Percentiles rank a stretch among this genome's conserved stretches.
Evolutionary conservation across 345 rosid species (phyloP).

Genomic region (Gossypium sturtianum): DNA sequence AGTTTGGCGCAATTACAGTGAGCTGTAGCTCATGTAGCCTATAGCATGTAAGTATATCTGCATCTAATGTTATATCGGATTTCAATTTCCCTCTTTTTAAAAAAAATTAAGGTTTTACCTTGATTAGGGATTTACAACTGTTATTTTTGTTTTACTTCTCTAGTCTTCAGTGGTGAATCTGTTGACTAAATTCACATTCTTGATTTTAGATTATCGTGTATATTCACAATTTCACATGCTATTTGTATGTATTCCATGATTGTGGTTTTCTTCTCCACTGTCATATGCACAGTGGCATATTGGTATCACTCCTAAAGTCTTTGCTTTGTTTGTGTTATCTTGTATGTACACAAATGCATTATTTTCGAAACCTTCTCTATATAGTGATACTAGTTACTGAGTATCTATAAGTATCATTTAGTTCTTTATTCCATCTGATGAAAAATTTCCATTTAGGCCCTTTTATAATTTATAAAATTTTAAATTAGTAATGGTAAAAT

Average conservation of each 20-base stretch:
- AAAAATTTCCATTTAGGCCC: too few species aligned
- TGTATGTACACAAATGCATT: background rate
- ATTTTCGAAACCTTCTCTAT: background rate
- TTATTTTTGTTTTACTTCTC: background rate
- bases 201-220: background rate
- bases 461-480: background rate
- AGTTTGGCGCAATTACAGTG: slow-evolving; percentile 98
- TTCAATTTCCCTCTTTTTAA: background rate
- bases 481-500: background rate
- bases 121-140: background rate
- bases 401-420: background rate
- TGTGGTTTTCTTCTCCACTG: background rate
- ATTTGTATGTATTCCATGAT: background rate
- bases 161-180: background rate
- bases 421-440: background rate
- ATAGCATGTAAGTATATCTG: slow-evolving; percentile 22
- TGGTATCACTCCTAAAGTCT: background rate
- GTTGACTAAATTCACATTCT: background rate
- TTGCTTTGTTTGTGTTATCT: background rate
- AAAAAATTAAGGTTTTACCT: background rate
- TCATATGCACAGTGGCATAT: background rate
- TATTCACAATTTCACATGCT: background rate
- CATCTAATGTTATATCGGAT: background rate
- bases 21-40: slow-evolving; percentile 45
- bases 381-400: background rate